phyloP scores from a whole-genome alignment of 768 basidiomycete genomes.

The Suillus americanus region DNA sequence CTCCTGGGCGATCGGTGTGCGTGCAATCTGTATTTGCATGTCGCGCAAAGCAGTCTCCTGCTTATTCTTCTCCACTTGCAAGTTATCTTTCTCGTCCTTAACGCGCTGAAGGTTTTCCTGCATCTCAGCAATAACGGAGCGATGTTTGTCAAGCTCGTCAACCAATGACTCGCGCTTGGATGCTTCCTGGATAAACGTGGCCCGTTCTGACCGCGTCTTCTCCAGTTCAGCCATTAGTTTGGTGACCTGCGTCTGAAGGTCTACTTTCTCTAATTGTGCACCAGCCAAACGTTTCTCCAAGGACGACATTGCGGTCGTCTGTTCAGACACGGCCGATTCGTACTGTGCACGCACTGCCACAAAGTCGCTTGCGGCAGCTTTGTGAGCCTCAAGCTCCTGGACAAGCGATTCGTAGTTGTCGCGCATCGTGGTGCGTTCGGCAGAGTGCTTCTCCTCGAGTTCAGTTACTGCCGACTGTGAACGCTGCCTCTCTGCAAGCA shows the following conservation, averaged over 20 bases:
- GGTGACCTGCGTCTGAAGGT: constrained; percentile 43
- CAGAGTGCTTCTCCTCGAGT: constrained; percentile 16
- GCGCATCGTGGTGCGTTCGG: constrained; percentile 33
- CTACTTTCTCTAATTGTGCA: constrained; percentile 38
- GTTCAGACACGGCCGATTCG: constrained; percentile 51
- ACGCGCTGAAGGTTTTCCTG: constrained; percentile 76
- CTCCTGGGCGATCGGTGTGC: constrained; percentile 43
- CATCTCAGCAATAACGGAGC: constrained; percentile 70
- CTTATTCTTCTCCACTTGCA: constrained; percentile 70
- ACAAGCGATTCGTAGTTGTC: constrained; percentile 49
- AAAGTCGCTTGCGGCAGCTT: constrained; percentile 46
- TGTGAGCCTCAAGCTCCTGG: constrained; percentile 51
- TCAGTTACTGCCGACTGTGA: constrained; percentile 21
- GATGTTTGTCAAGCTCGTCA: constrained; percentile 75
- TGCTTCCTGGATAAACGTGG: constrained; percentile 64
- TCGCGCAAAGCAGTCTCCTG: constrained; percentile 75
- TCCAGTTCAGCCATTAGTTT: constrained; percentile 60
- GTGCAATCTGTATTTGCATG: constrained; percentile 68
- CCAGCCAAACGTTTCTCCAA: constrained; percentile 51
- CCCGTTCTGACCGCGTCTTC: constrained; percentile 56
- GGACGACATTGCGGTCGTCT: constrained; percentile 42
- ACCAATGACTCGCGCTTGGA: constrained; percentile 75
- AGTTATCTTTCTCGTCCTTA: constrained; percentile 78
- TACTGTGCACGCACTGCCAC: constrained; percentile 38
- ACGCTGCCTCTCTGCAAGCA: constrained; percentile 29